Evolutionary conservation across 176 grass and related monocot species (phyloP).

Genomic region (Avena atlantica): DNA sequence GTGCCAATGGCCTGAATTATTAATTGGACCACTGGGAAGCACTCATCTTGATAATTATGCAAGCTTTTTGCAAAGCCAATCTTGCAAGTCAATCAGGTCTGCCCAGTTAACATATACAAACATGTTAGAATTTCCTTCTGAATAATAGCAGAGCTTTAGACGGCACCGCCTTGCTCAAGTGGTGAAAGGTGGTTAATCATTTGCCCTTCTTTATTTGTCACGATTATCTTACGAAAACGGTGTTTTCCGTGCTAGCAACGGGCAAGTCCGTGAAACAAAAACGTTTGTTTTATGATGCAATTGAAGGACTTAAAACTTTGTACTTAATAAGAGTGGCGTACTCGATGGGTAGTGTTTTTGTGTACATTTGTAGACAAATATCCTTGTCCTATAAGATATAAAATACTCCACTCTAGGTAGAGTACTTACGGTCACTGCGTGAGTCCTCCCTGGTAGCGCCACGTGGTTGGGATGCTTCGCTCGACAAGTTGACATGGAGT

Average conservation of each 20-base stretch:
- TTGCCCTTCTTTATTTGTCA: slow-evolving; percentile 6
- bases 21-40: background rate
- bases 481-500: too few species aligned
- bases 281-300: background rate
- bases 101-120: background rate
- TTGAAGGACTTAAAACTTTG: background rate
- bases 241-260: background rate
- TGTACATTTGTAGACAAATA: too few species aligned
- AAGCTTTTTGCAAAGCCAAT: slow-evolving; percentile 11
- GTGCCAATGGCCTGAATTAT: background rate
- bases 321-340: background rate
- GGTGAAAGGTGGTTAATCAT: background rate
- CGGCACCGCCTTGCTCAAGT: background rate
- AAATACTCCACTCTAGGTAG: too few species aligned
- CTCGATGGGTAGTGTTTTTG: too few species aligned
- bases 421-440: too few species aligned
- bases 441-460: too few species aligned
- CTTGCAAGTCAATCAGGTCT: slow-evolving; percentile 36
- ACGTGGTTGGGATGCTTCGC: too few species aligned
- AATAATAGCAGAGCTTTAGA: background rate
- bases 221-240: background rate
- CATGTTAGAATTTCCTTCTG: background rate
- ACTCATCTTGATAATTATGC: background rate
- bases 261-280: background rate
- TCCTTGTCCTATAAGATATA: too few species aligned